These are phyloP conservation scores for Prunus kanzakura DNA, from an alignment of 306 rosid species.

Conservation along the genomic window DNA sequence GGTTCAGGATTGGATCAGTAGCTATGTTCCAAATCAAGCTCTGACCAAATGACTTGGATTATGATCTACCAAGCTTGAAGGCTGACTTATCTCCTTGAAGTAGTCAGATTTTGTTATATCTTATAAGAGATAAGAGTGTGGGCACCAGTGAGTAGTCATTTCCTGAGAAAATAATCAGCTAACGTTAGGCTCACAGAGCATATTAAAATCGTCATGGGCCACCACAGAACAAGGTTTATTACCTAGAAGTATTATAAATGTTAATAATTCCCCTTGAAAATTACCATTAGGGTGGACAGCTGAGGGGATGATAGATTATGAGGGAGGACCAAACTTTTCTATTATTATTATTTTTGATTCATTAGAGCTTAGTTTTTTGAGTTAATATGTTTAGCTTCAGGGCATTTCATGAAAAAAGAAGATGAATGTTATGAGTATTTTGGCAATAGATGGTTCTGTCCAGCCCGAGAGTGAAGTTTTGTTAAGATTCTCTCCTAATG, in stretches of 20 bases:
- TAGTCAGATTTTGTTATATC: background rate
- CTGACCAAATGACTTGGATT: background rate
- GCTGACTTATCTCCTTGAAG: background rate
- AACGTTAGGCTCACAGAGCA: background rate
- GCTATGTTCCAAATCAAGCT: background rate
- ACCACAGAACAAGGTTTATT: background rate
- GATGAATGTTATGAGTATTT: background rate
- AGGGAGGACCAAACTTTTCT: background rate
- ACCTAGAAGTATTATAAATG: background rate
- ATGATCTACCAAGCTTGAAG: background rate
- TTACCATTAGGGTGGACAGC: background rate
- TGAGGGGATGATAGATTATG: background rate
- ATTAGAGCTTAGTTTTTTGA: background rate
- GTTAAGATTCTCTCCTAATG: conserved; percentile 18
- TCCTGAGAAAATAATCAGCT: background rate
- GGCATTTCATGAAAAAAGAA: background rate
- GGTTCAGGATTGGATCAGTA: background rate
- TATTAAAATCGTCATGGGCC: background rate
- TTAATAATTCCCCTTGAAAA: background rate
- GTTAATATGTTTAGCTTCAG: background rate
- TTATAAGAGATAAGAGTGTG: background rate
- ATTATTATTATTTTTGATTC: background rate
- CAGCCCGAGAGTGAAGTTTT: conserved; percentile 2
- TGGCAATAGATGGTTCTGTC: background rate
- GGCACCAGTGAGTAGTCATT: background rate